Evolutionary conservation across 2,329 filamentous ascomycete species (phyloP).

Genomic region (Karstenula rhodostoma): DNA sequence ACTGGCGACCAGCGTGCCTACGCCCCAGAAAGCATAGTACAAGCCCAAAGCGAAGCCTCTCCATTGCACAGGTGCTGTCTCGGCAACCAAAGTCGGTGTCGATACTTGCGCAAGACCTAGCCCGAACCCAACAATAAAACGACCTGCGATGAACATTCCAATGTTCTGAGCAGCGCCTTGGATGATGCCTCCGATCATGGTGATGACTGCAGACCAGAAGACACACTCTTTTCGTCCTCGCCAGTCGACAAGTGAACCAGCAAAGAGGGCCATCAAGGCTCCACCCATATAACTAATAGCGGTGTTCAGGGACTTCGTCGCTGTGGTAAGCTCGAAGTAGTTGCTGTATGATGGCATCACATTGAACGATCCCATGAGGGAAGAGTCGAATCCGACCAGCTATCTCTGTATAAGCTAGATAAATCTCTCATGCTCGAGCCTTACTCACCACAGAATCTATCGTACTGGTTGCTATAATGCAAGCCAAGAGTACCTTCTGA

Average conservation of each 20-base stretch:
- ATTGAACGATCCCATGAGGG: constrained; percentile 57
- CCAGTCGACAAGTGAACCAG: constrained; percentile 52
- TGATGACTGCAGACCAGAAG: constrained; percentile 60
- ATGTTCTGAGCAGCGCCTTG: constrained; percentile 56
- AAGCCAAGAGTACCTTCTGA: constrained; percentile 22
- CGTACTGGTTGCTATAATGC: constrained; percentile 25
- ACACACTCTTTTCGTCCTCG: constrained; percentile 54
- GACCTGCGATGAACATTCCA: constrained; percentile 64
- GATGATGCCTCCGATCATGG: constrained; percentile 60
- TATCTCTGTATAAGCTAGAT: not conserved
- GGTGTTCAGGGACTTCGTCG: constrained; percentile 55
- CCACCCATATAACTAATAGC: constrained; percentile 56
- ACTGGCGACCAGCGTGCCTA: constrained; percentile 61
- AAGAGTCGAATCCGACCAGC: constrained; percentile 53
- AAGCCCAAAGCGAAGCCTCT: constrained; percentile 66
- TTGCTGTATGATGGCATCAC: constrained; percentile 52
- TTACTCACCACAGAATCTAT: constrained; percentile 25
- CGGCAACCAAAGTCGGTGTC: constrained; percentile 67
- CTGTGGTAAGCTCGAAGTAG: constrained; percentile 52
- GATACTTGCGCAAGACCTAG: constrained; percentile 64
- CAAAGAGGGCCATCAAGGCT: constrained; percentile 47
- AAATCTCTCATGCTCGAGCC: not conserved
- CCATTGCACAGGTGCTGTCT: constrained; percentile 67
- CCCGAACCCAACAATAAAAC: constrained; percentile 68
- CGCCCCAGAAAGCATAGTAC: constrained; percentile 57